Percentiles rank a stretch among this genome's conserved stretches.
Conservation (phyloP, 352 stramenopile genomes). For the Phytophthora melonis region DNA sequence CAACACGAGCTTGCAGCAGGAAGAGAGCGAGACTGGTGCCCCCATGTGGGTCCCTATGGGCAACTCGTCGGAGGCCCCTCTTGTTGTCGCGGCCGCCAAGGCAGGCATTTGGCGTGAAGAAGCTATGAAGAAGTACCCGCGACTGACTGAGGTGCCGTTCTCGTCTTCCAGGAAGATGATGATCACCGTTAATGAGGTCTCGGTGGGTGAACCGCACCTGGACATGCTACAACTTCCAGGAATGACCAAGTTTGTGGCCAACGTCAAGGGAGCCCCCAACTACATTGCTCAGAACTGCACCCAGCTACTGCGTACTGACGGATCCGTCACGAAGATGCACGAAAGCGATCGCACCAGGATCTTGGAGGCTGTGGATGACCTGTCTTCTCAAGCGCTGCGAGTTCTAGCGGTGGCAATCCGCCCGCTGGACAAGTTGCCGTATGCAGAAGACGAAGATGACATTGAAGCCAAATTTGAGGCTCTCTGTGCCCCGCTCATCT, state of each 20-base stretch:
- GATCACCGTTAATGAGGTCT: constrained; percentile 76
- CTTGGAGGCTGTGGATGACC: constrained; percentile 60
- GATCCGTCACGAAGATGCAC: constrained; percentile 49
- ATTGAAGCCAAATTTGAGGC: constrained; percentile 66
- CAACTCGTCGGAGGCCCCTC: constrained; percentile 75
- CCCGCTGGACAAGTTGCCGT: constrained; percentile 54
- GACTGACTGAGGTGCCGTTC: constrained; percentile 93
- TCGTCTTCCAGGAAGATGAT: constrained; percentile 95
- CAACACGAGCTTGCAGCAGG: constrained; percentile 74
- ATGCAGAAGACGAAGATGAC: constrained; percentile 58
- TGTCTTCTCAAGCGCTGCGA: constrained; percentile 78
- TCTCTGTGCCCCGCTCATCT: constrained; percentile 83
- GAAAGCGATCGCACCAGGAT: constrained; percentile 46
- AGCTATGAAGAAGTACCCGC: constrained; percentile 58
- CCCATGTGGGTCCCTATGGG: constrained; percentile 65
- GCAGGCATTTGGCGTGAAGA: constrained; percentile 64
- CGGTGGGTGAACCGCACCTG: constrained; percentile 38
- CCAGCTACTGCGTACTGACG: constrained; percentile 55
- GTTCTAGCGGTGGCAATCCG: constrained; percentile 93
- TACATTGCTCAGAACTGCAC: constrained; percentile 72
- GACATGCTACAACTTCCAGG: constrained; percentile 52
- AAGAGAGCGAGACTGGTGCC: constrained; percentile 49
- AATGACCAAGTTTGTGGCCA: constrained; percentile 56
- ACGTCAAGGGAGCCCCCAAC: constrained; percentile 78
- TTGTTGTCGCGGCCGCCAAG: constrained; percentile 73